Conservation (phyloP, 140 eudicot genomes). For the Ambrosia hybrid region DNA sequence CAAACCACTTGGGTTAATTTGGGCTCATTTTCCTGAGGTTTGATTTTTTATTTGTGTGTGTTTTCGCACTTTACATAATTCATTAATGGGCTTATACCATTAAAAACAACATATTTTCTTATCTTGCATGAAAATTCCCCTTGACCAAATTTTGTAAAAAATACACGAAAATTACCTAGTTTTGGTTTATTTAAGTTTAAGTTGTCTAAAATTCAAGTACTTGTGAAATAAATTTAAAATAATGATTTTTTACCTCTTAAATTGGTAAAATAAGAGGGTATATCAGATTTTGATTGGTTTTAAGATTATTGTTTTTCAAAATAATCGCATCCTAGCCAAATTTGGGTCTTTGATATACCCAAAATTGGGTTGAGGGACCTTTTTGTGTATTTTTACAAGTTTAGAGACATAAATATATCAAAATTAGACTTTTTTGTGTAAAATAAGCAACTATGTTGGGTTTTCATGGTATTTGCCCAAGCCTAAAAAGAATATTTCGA, state of each 20-base stretch:
- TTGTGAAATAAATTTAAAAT: background rate
- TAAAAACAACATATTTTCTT: background rate
- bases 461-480: no score
- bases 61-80: constrained; percentile 7
- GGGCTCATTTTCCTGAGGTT: constrained; percentile 96
- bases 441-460: no score
- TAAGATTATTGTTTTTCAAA: background rate
- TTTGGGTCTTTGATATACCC: background rate
- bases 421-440: background rate
- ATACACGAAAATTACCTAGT: background rate
- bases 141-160: background rate
- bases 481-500: no score
- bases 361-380: background rate
- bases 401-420: background rate
- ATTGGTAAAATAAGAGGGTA: background rate
- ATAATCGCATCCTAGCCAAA: background rate
- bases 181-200: background rate
- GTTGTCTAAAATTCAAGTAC: background rate
- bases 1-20: constrained; percentile 97
- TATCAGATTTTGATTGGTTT: background rate
- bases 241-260: background rate
- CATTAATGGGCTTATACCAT: background rate
- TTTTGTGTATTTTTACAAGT: background rate
- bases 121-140: background rate
- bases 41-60: background rate